phyloP scores from a whole-genome alignment of 139 green algal genomes.

The Ettlia oleoabundans region DNA sequence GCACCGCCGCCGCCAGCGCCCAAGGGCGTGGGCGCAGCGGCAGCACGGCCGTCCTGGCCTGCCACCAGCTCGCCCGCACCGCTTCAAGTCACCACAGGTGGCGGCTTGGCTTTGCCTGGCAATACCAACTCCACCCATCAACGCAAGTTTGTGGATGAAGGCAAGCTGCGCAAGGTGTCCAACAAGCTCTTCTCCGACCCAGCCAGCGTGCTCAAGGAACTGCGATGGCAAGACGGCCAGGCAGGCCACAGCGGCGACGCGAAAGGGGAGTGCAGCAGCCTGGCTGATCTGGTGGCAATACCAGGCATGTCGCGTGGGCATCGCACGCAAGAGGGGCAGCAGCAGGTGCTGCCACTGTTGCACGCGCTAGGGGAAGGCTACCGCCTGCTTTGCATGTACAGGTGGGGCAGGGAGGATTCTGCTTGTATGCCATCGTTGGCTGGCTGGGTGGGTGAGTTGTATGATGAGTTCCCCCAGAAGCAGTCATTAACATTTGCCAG shows the following conservation, averaged over 20 bases:
- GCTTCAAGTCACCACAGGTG: not conserved
- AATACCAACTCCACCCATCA: not conserved
- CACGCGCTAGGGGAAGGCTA: slow-evolving; percentile 64
- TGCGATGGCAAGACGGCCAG: slow-evolving; percentile 33
- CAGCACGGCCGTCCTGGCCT: slow-evolving; percentile 1
- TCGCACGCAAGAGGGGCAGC: slow-evolving; percentile 30
- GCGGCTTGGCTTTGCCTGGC: not conserved
- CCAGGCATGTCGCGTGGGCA: slow-evolving; percentile 4
- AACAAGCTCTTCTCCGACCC: slow-evolving; percentile 49
- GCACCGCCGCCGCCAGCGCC: slow-evolving; percentile 14
- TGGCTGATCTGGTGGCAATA: not conserved
- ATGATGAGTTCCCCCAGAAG: too few relatives aligned
- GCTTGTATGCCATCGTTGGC: not conserved
- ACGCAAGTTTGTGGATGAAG: slow-evolving; percentile 62
- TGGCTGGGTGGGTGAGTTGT: not conserved
- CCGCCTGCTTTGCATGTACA: slow-evolving; percentile 75
- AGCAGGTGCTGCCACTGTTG: slow-evolving; percentile 65
- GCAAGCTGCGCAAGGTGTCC: slow-evolving; percentile 58
- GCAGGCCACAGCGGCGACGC: slow-evolving; percentile 23
- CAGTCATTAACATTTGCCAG: too few relatives aligned
- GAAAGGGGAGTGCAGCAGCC: slow-evolving; percentile 30
- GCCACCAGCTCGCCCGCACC: not conserved
- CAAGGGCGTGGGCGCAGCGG: not conserved
- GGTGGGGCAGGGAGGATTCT: not conserved
- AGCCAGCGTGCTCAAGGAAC: slow-evolving; percentile 36